Evolutionary conservation across 768 basidiomycete genomes (phyloP), one percentile per base, ranked within the genome.

Genomic region (Tricholoma matsutake): DNA sequence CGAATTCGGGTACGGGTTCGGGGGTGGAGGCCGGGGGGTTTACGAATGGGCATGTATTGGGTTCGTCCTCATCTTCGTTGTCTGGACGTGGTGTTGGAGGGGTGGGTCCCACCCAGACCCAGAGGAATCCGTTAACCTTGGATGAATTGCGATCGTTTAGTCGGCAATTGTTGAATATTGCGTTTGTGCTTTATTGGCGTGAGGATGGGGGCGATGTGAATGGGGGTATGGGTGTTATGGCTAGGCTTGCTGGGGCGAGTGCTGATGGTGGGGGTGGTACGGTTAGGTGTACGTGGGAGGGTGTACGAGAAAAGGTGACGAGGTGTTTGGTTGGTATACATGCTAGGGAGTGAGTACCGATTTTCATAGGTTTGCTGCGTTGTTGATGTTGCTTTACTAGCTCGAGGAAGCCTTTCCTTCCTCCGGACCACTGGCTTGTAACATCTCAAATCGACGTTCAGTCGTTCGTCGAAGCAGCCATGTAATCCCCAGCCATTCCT

Each of bases 401-500:
- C 69, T 96, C 95, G 31, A 76, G 96, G 32, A 81, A 87, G 59
- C 84, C 87, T 0, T 98, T 99, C 75, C 87, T 90, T 32, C 89
- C 92, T 0, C 74, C 81, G 3, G 88, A 87, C 31, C 92, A 96
- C 65, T 99, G 96, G 96, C 82, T 94, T 14, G 82, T 90, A 14
- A 78, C 73, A 0, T 78, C 78, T 0, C 76, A 78, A 32, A 69
- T 82, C 16, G 80, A 81, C 60, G 73, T 82, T 61, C 69, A 75
- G 32, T 78, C 78, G 0, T 99, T 99, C 71, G 82, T 96, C 9
- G 91, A 95, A 60, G 94, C 95, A 2, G 96, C 91, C 7, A 79
- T 94, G 85, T 91, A 73, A 45, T 39, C 14, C 35, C 20, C 43
- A 28, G 18, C 31, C 6, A 25, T n/a, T n/a, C n/a, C n/a, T n/a